Evolutionary conservation across 1,139 yeast species (phyloP).

Genomic region (Taphrina confusa): DNA sequence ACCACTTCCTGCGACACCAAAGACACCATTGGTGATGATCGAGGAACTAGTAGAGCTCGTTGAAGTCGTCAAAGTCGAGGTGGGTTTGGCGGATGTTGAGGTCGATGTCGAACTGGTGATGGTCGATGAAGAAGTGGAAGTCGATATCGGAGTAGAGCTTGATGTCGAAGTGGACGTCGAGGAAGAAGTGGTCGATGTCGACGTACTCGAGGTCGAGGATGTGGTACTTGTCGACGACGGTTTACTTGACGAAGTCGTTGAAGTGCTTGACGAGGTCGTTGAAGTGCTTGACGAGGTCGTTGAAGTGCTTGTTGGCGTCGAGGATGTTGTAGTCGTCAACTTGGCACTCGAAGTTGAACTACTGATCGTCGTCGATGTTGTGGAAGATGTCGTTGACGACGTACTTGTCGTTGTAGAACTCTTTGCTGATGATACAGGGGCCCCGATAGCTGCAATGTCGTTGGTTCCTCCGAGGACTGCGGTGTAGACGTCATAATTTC

Average conservation of each 20-base stretch:
- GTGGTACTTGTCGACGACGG: background rate
- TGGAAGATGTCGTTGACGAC: background rate
- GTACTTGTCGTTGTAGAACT: background rate
- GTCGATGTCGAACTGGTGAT: too few relatives aligned
- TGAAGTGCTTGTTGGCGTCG: background rate
- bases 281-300: background rate
- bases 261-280: background rate
- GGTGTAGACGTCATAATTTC: background rate
- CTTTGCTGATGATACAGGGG: background rate
- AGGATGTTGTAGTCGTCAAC: background rate
- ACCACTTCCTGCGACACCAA: too few relatives aligned
- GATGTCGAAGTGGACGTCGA: too few relatives aligned
- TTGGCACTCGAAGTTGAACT: background rate
- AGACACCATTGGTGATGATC: too few relatives aligned
- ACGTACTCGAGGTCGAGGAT: background rate
- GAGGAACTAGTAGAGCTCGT: too few relatives aligned
- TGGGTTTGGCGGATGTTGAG: too few relatives aligned
- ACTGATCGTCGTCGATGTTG: too few relatives aligned
- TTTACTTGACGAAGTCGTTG: background rate
- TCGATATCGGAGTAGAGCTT: too few relatives aligned
- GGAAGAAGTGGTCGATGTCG: too few relatives aligned
- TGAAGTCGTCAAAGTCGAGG: too few relatives aligned
- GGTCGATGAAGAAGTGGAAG: too few relatives aligned
- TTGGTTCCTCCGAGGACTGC: background rate
- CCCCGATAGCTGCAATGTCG: background rate